A percentile compares a stretch with the other conserved stretches of the same genome.
phyloP scores from a whole-genome alignment of 495 filamentous ascomycete species.

The Neurospora sp. region DNA sequence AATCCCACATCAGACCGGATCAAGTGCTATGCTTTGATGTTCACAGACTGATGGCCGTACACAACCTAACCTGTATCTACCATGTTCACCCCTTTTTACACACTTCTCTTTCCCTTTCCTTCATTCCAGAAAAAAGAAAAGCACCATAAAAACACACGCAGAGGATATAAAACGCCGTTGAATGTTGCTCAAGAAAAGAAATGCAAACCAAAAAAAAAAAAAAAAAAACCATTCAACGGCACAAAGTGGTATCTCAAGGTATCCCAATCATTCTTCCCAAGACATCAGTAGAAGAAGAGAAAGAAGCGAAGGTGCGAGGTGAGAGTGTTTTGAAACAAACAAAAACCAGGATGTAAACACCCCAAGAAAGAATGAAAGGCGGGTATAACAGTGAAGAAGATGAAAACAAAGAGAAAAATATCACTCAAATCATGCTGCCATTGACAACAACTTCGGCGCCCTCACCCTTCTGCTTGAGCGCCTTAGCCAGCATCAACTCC shows the following conservation, averaged over 20 bases:
- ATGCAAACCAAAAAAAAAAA: slow-evolving; percentile 11
- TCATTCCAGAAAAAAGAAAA: neutral
- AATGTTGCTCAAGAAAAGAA: slow-evolving; percentile 5
- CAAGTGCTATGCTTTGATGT: neutral
- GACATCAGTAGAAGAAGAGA: slow-evolving; percentile 4
- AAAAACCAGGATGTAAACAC: neutral
- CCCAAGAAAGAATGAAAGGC: neutral
- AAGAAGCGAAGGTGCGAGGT: slow-evolving; percentile 5
- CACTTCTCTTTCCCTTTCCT: neutral
- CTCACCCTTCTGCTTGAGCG: slow-evolving; percentile 68
- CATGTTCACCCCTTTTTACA: neutral
- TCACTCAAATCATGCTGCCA: slow-evolving; percentile 57
- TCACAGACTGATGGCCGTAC: neutral
- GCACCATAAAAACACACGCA: neutral
- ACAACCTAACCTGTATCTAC: neutral
- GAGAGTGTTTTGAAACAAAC: neutral
- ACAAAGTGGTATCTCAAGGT: slow-evolving; percentile 1
- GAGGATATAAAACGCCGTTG: neutral
- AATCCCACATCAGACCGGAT: neutral
- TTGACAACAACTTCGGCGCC: slow-evolving; percentile 77
- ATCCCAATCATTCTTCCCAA: neutral
- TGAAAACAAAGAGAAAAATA: neutral
- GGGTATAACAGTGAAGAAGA: slow-evolving; percentile 8
- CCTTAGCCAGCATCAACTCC: slow-evolving; percentile 93
- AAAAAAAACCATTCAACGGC: slow-evolving; percentile 11